phyloP scores from a whole-genome alignment of 1,284 basidiomycete species.

The Porodaedalea pini region DNA sequence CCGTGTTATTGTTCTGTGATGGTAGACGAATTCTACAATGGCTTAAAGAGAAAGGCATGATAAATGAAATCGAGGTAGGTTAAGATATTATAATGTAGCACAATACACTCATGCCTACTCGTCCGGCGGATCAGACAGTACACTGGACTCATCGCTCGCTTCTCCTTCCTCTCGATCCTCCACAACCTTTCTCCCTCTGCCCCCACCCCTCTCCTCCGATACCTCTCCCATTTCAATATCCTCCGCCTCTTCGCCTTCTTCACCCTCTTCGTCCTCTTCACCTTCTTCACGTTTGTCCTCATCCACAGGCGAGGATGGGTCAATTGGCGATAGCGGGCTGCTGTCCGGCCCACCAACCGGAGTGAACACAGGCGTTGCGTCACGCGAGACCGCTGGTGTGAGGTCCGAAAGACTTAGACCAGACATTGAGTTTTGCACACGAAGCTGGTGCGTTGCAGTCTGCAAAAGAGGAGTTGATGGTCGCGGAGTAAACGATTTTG shows the following conservation, averaged over 20 bases:
- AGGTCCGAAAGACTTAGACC: background rate
- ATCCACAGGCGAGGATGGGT: conserved; percentile 29
- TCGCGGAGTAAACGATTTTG: conserved; percentile 34
- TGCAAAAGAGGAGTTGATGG: conserved; percentile 16
- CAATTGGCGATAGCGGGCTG: conserved; percentile 25
- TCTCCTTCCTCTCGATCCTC: conserved; percentile 83
- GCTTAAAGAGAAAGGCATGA: too few relatives aligned
- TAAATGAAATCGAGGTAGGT: too few relatives aligned
- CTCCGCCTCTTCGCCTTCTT: conserved; percentile 42
- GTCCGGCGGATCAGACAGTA: conserved; percentile 69
- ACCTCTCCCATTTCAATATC: conserved; percentile 88
- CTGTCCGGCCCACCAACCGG: conserved; percentile 19
- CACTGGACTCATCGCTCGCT: conserved; percentile 73
- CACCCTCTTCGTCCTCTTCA: conserved; percentile 25
- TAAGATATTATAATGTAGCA: too few relatives aligned
- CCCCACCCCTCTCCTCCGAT: conserved; percentile 58
- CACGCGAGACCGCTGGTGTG: conserved; percentile 24
- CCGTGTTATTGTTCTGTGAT: too few relatives aligned
- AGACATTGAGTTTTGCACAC: conserved; percentile 9
- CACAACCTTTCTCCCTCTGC: conserved; percentile 41
- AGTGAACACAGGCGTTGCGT: conserved; percentile 26
- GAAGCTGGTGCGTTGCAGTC: conserved; percentile 12
- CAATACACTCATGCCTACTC: conserved; percentile 30
- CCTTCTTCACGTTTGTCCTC: conserved; percentile 23
- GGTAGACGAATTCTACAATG: too few relatives aligned